Evolutionary conservation across 202 grass and related monocot species (phyloP).

Genomic region (Bolboschoenoplectus hybrid): DNA sequence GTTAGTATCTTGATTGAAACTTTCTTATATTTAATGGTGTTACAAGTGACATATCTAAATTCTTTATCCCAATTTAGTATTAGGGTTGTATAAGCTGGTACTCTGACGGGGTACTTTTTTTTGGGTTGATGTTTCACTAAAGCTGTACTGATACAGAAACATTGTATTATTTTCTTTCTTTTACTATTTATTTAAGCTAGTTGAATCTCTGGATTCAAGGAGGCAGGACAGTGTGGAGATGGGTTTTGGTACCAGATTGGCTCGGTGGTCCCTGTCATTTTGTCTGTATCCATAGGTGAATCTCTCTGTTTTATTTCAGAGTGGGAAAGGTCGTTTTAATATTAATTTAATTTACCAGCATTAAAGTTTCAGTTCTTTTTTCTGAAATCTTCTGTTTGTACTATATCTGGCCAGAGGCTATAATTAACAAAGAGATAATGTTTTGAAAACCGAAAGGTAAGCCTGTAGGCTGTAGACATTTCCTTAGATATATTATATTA

Average conservation of each 20-base stretch:
- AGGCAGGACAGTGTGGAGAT: neutral
- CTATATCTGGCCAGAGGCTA: neutral
- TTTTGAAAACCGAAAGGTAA: neutral
- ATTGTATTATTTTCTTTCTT: neutral
- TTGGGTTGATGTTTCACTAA: constrained; percentile 28
- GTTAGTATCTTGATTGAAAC: neutral
- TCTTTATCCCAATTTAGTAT: constrained; percentile 26
- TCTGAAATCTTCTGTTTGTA: neutral
- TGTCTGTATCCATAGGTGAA: constrained; percentile 1
- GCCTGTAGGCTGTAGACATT: neutral
- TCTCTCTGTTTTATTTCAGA: constrained; percentile 18
- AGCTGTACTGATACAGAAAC: constrained; percentile 29
- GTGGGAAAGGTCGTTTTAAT: neutral
- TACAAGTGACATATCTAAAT: constrained; percentile 24
- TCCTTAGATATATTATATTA: neutral
- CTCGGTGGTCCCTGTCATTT: constrained; percentile 9
- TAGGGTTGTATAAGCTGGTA: constrained; percentile 32
- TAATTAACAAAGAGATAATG: too few species aligned
- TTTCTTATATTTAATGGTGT: constrained; percentile 22
- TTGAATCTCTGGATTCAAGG: constrained; percentile 21
- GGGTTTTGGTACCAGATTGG: neutral
- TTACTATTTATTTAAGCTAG: constrained; percentile 10
- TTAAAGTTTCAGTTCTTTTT: neutral
- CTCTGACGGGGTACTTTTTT: constrained; percentile 13
- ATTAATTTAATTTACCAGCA: constrained; percentile 10